Conservation (phyloP, 441 rosid species). For the Erodium moschatum region DNA sequence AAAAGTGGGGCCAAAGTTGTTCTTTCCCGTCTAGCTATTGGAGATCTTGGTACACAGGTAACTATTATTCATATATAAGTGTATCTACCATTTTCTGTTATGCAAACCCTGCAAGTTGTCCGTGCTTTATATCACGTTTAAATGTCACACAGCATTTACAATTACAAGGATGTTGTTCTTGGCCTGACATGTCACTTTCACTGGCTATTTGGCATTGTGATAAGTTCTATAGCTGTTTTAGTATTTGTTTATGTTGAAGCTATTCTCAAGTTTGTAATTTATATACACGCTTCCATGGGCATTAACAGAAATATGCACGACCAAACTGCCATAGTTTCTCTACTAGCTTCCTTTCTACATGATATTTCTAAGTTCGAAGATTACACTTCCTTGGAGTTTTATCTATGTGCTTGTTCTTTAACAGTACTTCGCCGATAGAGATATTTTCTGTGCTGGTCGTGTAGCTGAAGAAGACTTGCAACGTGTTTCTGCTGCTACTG, state of each 20-base stretch:
- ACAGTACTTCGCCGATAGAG: slow-evolving; percentile 98
- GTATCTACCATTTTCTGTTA: background rate
- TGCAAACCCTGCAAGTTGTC: background rate
- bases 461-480: slow-evolving; percentile 88
- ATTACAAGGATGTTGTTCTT: background rate
- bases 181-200: background rate
- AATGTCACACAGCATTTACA: background rate
- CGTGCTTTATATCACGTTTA: background rate
- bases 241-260: background rate
- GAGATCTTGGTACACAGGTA: slow-evolving; percentile 96
- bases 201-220: background rate
- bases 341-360: too few relatives aligned
- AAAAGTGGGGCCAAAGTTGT: slow-evolving; percentile 88
- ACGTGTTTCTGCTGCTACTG: slow-evolving; percentile 91
- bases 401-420: slow-evolving; percentile 18
- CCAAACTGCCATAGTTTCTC: background rate
- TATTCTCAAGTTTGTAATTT: background rate
- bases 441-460: slow-evolving; percentile 99
- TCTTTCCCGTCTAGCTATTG: slow-evolving; percentile 97
- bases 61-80: slow-evolving; percentile 32
- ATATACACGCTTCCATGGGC: background rate
- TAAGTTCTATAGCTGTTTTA: background rate
- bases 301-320: background rate
- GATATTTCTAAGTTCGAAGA: background rate
- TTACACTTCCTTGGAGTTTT: background rate